Evolutionary conservation across 2,329 filamentous ascomycete species (phyloP).

Genomic region (Leptographium radiaticola): DNA sequence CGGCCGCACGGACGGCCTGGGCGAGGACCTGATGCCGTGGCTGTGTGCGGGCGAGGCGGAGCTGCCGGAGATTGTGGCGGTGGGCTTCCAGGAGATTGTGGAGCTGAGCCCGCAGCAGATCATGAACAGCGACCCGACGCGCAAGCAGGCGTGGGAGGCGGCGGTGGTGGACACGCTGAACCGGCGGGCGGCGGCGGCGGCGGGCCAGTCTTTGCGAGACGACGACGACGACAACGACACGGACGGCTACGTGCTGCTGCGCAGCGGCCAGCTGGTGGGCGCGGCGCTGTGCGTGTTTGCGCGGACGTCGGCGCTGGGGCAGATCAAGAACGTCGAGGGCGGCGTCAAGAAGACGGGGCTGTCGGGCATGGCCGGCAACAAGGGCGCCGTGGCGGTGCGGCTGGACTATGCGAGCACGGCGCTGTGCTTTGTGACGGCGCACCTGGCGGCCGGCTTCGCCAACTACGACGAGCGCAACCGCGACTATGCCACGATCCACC

Average conservation of each 20-base stretch:
- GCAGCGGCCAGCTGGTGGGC: conserved; percentile 88
- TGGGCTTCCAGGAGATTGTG: conserved; percentile 98
- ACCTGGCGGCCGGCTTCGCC: conserved; percentile 87
- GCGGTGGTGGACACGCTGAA: conserved; percentile 72
- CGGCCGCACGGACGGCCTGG: conserved; percentile 64
- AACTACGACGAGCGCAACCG: conserved; percentile 95
- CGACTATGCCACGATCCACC: conserved; percentile 80
- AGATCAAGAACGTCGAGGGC: conserved; percentile 95
- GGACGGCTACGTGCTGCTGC: conserved; percentile 75
- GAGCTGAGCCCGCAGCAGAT: conserved; percentile 95
- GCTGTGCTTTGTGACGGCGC: conserved; percentile 90
- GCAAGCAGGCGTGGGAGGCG: conserved; percentile 75
- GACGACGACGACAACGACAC: conserved; percentile 22
- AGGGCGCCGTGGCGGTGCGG: conserved; percentile 90
- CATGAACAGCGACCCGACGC: conserved; percentile 90
- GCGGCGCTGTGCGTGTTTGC: conserved; percentile 89
- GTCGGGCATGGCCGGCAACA: conserved; percentile 96
- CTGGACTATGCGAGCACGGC: conserved; percentile 90
- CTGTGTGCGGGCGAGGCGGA: conserved; percentile 45
- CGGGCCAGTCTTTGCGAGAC: no score
- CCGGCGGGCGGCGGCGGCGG: conserved; percentile 45
- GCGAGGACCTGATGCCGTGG: conserved; percentile 75
- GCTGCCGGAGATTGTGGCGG: conserved; percentile 73
- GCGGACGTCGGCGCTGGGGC: conserved; percentile 58
- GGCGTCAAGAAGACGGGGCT: conserved; percentile 88